Evolutionary conservation across 2,329 filamentous ascomycete genomes (phyloP).

Genomic region (Apiospora koreana): DNA sequence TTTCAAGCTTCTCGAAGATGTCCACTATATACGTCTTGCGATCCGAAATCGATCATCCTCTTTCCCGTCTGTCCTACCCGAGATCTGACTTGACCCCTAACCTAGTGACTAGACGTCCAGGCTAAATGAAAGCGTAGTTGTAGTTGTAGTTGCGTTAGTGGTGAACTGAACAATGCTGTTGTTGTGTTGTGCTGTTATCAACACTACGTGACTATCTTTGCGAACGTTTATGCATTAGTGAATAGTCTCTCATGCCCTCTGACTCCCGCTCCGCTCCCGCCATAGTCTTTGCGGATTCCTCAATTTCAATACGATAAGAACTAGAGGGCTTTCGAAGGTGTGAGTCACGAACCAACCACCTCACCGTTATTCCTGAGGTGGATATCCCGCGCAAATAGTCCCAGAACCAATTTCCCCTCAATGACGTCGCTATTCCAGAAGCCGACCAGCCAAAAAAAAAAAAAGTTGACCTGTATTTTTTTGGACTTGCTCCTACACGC

Average conservation of each 20-base stretch:
- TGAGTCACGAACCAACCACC: not conserved
- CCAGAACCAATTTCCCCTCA: not conserved
- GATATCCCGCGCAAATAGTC: not conserved
- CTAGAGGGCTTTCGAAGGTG: not conserved
- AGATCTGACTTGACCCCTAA: not conserved
- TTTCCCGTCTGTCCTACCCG: not conserved
- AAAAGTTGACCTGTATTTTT: not conserved
- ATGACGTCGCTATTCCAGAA: conserved; percentile 7
- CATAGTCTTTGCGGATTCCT: too few species aligned
- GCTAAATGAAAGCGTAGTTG: not conserved
- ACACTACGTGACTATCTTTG: not conserved
- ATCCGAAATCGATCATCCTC: not conserved
- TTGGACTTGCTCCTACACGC: not conserved
- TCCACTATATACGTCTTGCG: not conserved
- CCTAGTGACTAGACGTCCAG: not conserved
- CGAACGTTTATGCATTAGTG: not conserved
- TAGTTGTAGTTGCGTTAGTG: too few species aligned
- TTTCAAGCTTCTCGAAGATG: not conserved
- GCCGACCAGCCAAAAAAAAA: not conserved
- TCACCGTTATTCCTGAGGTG: not conserved
- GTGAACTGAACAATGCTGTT: not conserved
- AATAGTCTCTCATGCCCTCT: not conserved
- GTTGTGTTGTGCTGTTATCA: not conserved
- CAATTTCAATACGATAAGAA: not conserved
- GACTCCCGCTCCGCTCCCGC: not conserved